These are phyloP conservation scores for Aspergillus melleus DNA, from an alignment of 2,329 filamentous ascomycete genomes.

Conservation along the genomic window DNA sequence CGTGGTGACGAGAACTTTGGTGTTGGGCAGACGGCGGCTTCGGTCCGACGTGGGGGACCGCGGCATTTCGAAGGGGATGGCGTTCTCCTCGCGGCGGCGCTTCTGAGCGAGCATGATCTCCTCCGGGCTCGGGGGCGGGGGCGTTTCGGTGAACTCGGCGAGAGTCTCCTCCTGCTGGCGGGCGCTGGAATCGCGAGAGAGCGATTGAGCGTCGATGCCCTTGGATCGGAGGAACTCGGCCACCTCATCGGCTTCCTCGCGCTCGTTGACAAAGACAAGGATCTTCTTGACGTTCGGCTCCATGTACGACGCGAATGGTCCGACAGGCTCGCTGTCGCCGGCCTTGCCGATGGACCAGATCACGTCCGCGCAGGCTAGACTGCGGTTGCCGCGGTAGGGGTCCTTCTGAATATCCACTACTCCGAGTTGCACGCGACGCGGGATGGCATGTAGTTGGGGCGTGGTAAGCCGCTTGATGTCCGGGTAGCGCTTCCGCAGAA, in stretches of 20 bases:
- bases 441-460: constrained; percentile 93
- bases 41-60: constrained; percentile 32
- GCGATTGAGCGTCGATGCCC: constrained; percentile 81
- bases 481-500: constrained; percentile 78
- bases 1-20: constrained; percentile 90
- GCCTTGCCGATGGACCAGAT: constrained; percentile 92
- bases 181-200: constrained; percentile 81
- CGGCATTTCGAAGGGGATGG: constrained; percentile 43
- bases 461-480: constrained; percentile 84
- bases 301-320: constrained; percentile 34
- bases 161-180: constrained; percentile 76
- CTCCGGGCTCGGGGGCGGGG: constrained; percentile 36
- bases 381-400: constrained; percentile 91
- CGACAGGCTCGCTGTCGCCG: constrained; percentile 47
- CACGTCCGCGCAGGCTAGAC: constrained; percentile 88
- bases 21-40: constrained; percentile 65
- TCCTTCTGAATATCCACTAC: constrained; percentile 89
- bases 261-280: constrained; percentile 95
- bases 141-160: constrained; percentile 64
- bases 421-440: constrained; percentile 87
- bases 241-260: constrained; percentile 80
- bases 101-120: constrained; percentile 35
- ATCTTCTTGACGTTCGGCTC: constrained; percentile 73
- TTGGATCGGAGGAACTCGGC: constrained; percentile 77
- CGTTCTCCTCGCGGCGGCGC: constrained; percentile 32